A percentile compares a stretch with the other conserved stretches of the same genome.
These are phyloP conservation scores for Brassica rapa DNA, from an alignment of 345 rosid species.

Conservation along the genomic window DNA sequence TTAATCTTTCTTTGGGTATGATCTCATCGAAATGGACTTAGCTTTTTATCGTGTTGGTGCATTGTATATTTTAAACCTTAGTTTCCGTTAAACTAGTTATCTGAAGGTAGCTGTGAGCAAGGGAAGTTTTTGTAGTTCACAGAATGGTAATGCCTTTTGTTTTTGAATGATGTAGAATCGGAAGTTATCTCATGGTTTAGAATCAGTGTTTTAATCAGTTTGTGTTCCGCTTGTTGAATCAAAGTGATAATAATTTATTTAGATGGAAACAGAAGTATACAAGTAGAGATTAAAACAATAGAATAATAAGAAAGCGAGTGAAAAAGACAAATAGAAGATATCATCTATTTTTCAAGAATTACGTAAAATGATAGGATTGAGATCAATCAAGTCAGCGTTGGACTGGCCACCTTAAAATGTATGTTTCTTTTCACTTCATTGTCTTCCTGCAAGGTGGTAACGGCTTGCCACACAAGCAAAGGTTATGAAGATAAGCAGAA, in stretches of 20 bases:
- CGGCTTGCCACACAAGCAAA: slow-evolving; percentile 93
- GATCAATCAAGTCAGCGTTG: slow-evolving; percentile 63
- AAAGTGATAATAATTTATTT: slow-evolving; percentile 22
- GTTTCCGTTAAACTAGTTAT: neutral
- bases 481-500: slow-evolving; percentile 82
- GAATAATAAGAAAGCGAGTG: slow-evolving; percentile 8
- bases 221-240: neutral
- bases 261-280: slow-evolving; percentile 12
- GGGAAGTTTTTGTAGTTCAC: slow-evolving; percentile 9
- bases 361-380: slow-evolving; percentile 37
- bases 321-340: slow-evolving; percentile 33
- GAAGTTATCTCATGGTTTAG: neutral
- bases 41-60: neutral
- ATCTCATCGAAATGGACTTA: slow-evolving; percentile 1
- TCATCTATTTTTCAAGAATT: slow-evolving; percentile 36
- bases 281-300: slow-evolving; percentile 35
- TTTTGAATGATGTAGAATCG: neutral
- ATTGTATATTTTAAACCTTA: slow-evolving; percentile 27
- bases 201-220: neutral
- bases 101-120: slow-evolving; percentile 13
- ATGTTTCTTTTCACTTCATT: slow-evolving; percentile 31
- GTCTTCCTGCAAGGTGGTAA: slow-evolving; percentile 69
- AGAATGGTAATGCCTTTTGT: neutral
- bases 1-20: neutral
- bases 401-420: slow-evolving; percentile 48